Conservation (phyloP, 768 basidiomycete species). For the Lepiota subincarnata region DNA sequence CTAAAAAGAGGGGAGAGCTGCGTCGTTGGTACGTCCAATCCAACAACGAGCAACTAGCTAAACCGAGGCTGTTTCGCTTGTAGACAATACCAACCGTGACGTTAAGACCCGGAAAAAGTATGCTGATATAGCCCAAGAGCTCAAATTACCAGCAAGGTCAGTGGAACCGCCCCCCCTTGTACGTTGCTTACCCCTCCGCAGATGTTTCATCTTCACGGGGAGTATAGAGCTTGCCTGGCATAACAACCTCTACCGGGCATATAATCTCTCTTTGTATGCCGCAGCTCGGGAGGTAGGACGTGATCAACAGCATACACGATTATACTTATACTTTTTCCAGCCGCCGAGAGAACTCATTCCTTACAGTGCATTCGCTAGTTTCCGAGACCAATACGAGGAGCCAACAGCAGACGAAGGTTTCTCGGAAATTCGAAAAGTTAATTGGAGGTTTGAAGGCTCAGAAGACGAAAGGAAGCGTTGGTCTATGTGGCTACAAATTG, state of each 20-base stretch:
- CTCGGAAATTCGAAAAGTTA: slow-evolving; percentile 67
- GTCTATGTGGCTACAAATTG: slow-evolving; percentile 84
- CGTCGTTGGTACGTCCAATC: slow-evolving; percentile 62
- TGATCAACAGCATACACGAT: neutral
- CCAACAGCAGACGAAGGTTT: slow-evolving; percentile 72
- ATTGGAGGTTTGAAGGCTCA: slow-evolving; percentile 76
- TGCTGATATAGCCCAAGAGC: slow-evolving; percentile 57
- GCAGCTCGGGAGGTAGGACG: slow-evolving; percentile 36
- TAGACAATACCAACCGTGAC: slow-evolving; percentile 94
- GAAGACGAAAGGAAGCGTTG: slow-evolving; percentile 69
- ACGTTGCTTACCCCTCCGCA: slow-evolving; percentile 19
- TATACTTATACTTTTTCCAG: slow-evolving; percentile 19
- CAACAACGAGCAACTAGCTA: neutral
- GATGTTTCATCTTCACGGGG: slow-evolving; percentile 74
- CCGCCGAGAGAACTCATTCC: slow-evolving; percentile 54
- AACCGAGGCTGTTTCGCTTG: slow-evolving; percentile 3
- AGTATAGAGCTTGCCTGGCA: slow-evolving; percentile 86
- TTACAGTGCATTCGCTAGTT: slow-evolving; percentile 54
- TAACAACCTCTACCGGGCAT: slow-evolving; percentile 88
- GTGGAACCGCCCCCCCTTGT: slow-evolving; percentile 1
- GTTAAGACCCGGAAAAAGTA: slow-evolving; percentile 64
- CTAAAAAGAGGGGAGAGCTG: slow-evolving; percentile 57
- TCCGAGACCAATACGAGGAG: slow-evolving; percentile 59
- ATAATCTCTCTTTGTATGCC: slow-evolving; percentile 46
- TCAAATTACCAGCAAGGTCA: slow-evolving; percentile 55